Evolutionary conservation across 495 filamentous ascomycete species (phyloP).

Genomic region (Hypoxylon trugodes): DNA sequence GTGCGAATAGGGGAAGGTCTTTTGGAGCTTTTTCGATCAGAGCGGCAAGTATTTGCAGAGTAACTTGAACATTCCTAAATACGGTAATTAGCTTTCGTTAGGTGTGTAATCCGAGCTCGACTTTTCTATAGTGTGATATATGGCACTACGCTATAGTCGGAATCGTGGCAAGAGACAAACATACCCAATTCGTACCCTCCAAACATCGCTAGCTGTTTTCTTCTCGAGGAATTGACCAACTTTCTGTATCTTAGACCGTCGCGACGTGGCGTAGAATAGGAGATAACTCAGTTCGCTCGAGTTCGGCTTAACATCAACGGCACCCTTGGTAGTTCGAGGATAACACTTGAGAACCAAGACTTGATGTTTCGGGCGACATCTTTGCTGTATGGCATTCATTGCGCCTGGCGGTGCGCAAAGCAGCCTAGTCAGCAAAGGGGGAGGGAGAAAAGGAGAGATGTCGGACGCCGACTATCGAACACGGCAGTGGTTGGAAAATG

Average conservation of each 20-base stretch:
- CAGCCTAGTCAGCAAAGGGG: constrained; percentile 21
- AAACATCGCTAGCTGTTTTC: constrained; percentile 87
- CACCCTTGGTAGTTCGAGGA: constrained; percentile 86
- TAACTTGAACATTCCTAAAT: constrained; percentile 89
- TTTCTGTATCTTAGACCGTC: constrained; percentile 92
- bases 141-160: not conserved
- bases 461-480: constrained; percentile 11
- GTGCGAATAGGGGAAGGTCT: constrained; percentile 86
- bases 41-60: constrained; percentile 84
- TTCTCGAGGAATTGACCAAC: constrained; percentile 91
- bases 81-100: constrained; percentile 6
- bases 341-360: constrained; percentile 93
- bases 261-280: constrained; percentile 92
- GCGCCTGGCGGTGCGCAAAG: constrained; percentile 37
- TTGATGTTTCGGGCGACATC: constrained; percentile 88
- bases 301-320: constrained; percentile 89
- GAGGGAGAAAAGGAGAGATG: constrained; percentile 8
- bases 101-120: constrained; percentile 2
- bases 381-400: constrained; percentile 66
- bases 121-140: not conserved
- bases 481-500: not conserved
- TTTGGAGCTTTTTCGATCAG: constrained; percentile 91
- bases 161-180: constrained; percentile 40
- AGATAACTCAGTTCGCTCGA: constrained; percentile 94
- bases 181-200: constrained; percentile 80